A percentile compares a stretch with the other conserved stretches of the same genome.
These are phyloP conservation scores for Lentinula aciculospora DNA, from an alignment of 768 basidiomycete species.

Conservation along the genomic window DNA sequence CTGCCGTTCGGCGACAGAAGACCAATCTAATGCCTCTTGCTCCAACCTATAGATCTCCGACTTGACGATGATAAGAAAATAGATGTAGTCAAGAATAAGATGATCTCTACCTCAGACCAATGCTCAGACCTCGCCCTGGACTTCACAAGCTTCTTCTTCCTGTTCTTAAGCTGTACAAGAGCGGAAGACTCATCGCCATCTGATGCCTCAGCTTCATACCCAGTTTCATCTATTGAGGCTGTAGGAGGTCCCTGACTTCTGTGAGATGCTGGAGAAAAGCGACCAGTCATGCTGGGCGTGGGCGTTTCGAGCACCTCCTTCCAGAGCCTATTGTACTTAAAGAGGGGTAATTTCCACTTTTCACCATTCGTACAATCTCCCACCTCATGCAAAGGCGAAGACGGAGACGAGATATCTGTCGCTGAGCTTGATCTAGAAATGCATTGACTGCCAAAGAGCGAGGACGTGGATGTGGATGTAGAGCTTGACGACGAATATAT, in stretches of 20 bases:
- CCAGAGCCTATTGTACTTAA: background rate
- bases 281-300: background rate
- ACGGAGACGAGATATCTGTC: background rate
- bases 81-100: background rate
- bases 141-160: background rate
- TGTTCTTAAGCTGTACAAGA: background rate
- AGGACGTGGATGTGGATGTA: background rate
- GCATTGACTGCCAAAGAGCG: background rate
- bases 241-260: background rate
- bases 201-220: slow-evolving; percentile 1
- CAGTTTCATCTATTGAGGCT: background rate
- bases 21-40: background rate
- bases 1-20: background rate
- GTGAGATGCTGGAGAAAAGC: background rate
- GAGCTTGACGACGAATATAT: background rate
- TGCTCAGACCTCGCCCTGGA: background rate
- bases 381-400: background rate
- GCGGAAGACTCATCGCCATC: background rate
- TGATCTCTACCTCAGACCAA: background rate
- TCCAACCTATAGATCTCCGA: background rate
- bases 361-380: too few species aligned
- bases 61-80: background rate
- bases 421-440: background rate
- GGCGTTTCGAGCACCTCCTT: background rate
- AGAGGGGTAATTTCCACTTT: background rate